Base-by-base conservation (phyloP, 768 basidiomycete species). In the Leucosporidium scottii region DNA sequence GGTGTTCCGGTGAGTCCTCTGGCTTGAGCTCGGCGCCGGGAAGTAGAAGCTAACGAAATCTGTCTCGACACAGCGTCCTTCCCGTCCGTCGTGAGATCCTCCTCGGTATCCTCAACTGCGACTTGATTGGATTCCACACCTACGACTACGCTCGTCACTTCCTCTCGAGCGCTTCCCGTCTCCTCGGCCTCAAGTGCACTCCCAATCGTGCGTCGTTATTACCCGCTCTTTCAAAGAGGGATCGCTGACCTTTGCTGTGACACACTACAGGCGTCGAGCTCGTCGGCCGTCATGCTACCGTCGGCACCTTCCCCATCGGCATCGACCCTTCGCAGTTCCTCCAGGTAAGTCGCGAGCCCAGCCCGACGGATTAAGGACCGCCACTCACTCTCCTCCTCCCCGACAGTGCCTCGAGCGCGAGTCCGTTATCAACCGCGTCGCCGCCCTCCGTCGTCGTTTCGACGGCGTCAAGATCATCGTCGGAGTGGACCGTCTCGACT, bases 101-200 rank as follows among this genome's bases (percentile, higher is more conserved):
- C n/a, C 86, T 97, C 47, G 96, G 96, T 36, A 84, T 97, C 54
- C 83, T 98, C 20, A 91, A 93, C 78, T 97, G 91, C 75, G 94
- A 99, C 77, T 84, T 99, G 69, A 92, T 99, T 75, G 96, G 96
- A 20, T 99, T 98, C 85, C 96, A 99, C 82, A 99, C 96, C 13
- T 99, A 94, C 79, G 96, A 99, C 79, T 99, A 99, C 76, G 96
- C 96, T 2, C 93, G 96, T 51, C 96, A 99, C 79, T 99, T 99
- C 85, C 83, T 99, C 59, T 98, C 94, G 12, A 94, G 92, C 53
- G 97, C 93, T 79, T 97, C 96, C 3, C 89, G 96, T 55, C 94
- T 99, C 72, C 86, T 99, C 49, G 89, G 88, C 44, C 83, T 98
- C 39, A 87, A 91, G 20, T 98, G 96, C 2, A 92, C 96, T 89